These are phyloP conservation scores for Rhizopogon sp. DNA, from an alignment of 768 basidiomycete genomes.

Conservation along the genomic window DNA sequence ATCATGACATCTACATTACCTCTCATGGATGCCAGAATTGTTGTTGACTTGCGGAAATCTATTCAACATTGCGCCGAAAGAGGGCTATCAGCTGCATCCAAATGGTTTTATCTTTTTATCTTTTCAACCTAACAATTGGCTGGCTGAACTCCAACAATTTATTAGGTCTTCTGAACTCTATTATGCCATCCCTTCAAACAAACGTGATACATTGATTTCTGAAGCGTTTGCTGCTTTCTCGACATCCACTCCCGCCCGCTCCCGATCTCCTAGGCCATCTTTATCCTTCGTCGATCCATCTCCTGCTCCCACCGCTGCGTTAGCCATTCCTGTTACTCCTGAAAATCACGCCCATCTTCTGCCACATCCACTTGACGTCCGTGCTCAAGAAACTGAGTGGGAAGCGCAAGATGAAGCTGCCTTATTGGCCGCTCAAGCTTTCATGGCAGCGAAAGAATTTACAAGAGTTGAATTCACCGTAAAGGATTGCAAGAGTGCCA, in stretches of 20 bases:
- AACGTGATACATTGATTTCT: slow-evolving; percentile 30
- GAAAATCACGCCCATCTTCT: slow-evolving; percentile 3
- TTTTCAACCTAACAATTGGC: slow-evolving; percentile 5
- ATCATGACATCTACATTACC: background rate
- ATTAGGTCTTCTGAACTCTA: slow-evolving; percentile 75
- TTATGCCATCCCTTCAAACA: slow-evolving; percentile 49
- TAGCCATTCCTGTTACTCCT: slow-evolving; percentile 26
- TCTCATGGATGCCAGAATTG: slow-evolving; percentile 43
- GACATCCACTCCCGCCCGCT: slow-evolving; percentile 55
- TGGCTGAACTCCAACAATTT: slow-evolving; percentile 11
- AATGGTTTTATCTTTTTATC: slow-evolving; percentile 55
- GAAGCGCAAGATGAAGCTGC: slow-evolving; percentile 66
- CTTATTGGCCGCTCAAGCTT: slow-evolving; percentile 67
- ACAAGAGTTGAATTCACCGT: slow-evolving; percentile 66
- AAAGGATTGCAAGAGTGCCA: slow-evolving; percentile 58
- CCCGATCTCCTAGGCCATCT: slow-evolving; percentile 36
- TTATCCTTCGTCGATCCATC: slow-evolving; percentile 28
- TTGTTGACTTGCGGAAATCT: slow-evolving; percentile 55
- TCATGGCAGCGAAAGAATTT: slow-evolving; percentile 75
- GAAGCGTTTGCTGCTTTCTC: slow-evolving; percentile 36
- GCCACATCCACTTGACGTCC: slow-evolving; percentile 18
- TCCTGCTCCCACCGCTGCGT: slow-evolving; percentile 24
- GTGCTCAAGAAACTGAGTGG: slow-evolving; percentile 37
- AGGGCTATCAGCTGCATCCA: slow-evolving; percentile 64
- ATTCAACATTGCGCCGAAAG: slow-evolving; percentile 71